Evolutionary conservation across 768 basidiomycete genomes (phyloP), one percentile per base, ranked within the genome.

Genomic region (Suillus bovinus): DNA sequence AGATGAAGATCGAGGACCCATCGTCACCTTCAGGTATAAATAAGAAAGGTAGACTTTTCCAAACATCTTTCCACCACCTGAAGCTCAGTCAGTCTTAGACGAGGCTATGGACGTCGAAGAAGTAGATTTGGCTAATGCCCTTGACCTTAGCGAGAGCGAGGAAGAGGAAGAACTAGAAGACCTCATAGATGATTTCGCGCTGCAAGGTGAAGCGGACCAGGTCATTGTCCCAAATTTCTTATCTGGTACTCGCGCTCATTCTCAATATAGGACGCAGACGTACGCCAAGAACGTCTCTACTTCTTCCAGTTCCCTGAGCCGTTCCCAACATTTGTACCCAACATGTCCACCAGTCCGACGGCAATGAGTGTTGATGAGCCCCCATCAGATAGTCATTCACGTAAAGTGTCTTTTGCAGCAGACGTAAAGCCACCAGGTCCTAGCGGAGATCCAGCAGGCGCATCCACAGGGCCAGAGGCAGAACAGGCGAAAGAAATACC

Each of bases 261-360:
- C 22, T 38, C 33, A 24, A 11, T 16, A 24, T 67, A 88, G 86
- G 84, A 85, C 61, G 68, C 79, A 31, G 71, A 77, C 56, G 66
- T 82, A 41, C 81, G 80, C 58, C 87, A 86, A 73, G 88, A 92
- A 59, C 81, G 83, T 22, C 76, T 96, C 4, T 96, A 91, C 70
- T 88, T 94, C 67, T 95, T 96, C 78, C 94, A 96, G 71, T 96
- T 96, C 69, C 95, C 95, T 0, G 73, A 80, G 10, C 91, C 93
- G 0, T 95, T 97, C 74, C 94, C 94, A 0, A 81, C 78, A 5
- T 95, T 95, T 75, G 62, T 78, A 2, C 77, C 83, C 8, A 69
- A 77, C n/a, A n/a, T 62, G 59, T 74, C 9, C 63, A 70, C 76
- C 57, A 67, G 62, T 10, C 61, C 67, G 20, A 76, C 72, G 10